Percentiles rank a stretch among this genome's conserved stretches.
Evolutionary conservation across 805 yeast species (phyloP).

Genomic region (Lachancea fermentati): DNA sequence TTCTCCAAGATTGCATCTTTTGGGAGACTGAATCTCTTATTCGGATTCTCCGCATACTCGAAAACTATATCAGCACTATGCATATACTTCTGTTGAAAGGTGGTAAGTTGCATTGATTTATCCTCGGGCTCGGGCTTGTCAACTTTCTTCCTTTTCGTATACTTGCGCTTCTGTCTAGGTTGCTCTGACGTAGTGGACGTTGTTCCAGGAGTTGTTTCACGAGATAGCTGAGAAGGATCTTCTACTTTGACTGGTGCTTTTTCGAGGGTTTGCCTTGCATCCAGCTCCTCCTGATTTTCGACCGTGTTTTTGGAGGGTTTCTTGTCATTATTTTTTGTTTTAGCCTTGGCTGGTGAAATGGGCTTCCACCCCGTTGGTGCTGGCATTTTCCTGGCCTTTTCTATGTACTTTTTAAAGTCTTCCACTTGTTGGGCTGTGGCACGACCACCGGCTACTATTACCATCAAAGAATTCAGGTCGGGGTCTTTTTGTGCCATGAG

Average conservation of each 20-base stretch:
- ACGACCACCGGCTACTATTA: constrained; percentile 75
- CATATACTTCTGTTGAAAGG: constrained; percentile 69
- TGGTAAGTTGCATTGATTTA: constrained; percentile 50
- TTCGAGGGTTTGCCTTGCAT: constrained; percentile 1
- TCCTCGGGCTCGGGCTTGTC: constrained; percentile 33
- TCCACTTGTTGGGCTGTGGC: constrained; percentile 69
- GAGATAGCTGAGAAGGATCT: background rate
- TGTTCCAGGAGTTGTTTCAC: background rate
- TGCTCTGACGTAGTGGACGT: constrained; percentile 2
- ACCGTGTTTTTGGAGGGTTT: background rate
- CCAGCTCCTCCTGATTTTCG: constrained; percentile 2
- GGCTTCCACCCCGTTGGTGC: constrained; percentile 37
- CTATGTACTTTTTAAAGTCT: constrained; percentile 75
- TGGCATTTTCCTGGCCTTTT: constrained; percentile 73
- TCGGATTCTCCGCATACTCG: constrained; percentile 77
- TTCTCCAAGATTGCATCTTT: constrained; percentile 68
- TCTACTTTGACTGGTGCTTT: constrained; percentile 12
- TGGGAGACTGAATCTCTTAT: constrained; percentile 70
- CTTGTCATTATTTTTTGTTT: background rate
- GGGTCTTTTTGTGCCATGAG: constrained; percentile 72
- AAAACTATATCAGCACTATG: constrained; percentile 69
- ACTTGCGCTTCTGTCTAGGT: constrained; percentile 11
- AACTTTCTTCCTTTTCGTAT: constrained; percentile 9
- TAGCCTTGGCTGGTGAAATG: background rate
- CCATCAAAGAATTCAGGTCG: constrained; percentile 67